Evolutionary conservation across 352 stramenopile species (phyloP).

Genomic region (Phytopythium ostracodes): DNA sequence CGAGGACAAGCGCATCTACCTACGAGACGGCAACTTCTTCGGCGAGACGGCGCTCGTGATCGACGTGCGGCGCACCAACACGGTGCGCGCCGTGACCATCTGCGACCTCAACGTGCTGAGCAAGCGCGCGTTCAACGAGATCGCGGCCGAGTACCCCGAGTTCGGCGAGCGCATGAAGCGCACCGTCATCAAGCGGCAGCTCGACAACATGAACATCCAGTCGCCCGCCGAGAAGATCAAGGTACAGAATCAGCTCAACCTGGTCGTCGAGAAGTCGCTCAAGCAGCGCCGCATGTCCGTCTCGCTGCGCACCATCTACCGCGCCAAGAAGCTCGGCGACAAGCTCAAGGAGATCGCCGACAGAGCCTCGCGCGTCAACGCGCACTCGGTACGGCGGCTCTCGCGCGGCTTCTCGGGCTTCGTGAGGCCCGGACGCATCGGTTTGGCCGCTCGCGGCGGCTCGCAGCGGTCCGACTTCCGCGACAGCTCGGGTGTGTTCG

Average conservation of each 20-base stretch:
- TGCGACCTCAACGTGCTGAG: conserved; percentile 78
- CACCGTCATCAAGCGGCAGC: conserved; percentile 75
- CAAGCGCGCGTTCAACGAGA: conserved; percentile 77
- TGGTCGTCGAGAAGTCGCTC: conserved; percentile 77
- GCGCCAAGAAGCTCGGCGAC: conserved; percentile 72
- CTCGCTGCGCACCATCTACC: conserved; percentile 71
- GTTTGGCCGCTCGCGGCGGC: not conserved
- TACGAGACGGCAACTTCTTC: conserved; percentile 76
- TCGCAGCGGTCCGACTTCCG: not conserved
- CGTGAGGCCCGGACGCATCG: not conserved
- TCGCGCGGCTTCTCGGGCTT: conserved; percentile 14
- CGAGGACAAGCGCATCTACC: conserved; percentile 58
- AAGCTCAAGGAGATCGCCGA: conserved; percentile 84
- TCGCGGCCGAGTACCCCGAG: conserved; percentile 72
- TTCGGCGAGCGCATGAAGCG: conserved; percentile 80
- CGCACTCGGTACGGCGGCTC: conserved; percentile 19
- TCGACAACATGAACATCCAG: conserved; percentile 86
- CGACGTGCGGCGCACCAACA: conserved; percentile 75
- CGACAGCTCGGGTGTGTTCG: conserved; percentile 1
- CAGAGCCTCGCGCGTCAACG: conserved; percentile 26
- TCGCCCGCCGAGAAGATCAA: conserved; percentile 69
- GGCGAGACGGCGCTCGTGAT: conserved; percentile 76
- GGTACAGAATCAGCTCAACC: conserved; percentile 69
- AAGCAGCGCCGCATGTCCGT: conserved; percentile 69
- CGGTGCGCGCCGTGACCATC: conserved; percentile 71